A percentile compares a stretch with the other conserved stretches of the same genome.
Evolutionary conservation across 805 yeast species (phyloP).

Genomic region (Hanseniaspora lindneri): DNA sequence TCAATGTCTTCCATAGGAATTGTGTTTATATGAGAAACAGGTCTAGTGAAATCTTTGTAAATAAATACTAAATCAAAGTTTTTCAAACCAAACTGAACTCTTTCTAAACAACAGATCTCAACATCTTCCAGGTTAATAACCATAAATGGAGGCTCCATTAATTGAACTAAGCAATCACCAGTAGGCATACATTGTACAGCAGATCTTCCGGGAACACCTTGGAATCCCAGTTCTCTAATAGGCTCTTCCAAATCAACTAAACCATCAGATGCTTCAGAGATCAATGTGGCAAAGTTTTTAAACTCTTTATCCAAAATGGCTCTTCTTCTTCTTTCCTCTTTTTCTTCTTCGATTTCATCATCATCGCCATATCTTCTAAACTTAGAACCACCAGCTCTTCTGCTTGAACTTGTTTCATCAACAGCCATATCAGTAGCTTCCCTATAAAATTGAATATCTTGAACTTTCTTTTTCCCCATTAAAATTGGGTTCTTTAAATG

Average conservation of each 20-base stretch:
- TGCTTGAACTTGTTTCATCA: slow-evolving; percentile 84
- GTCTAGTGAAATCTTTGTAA: slow-evolving; percentile 75
- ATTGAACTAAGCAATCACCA: slow-evolving; percentile 87
- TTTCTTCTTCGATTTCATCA: slow-evolving; percentile 96
- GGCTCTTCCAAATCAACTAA: slow-evolving; percentile 82
- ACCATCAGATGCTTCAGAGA: slow-evolving; percentile 79
- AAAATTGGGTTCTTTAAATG: slow-evolving; percentile 86
- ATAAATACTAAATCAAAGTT: slow-evolving; percentile 96
- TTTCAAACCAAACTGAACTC: slow-evolving; percentile 93
- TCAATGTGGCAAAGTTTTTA: slow-evolving; percentile 75
- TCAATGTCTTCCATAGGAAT: slow-evolving; percentile 88
- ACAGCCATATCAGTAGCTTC: slow-evolving; percentile 93
- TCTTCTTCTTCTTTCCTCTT: slow-evolving; percentile 90
- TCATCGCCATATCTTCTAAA: slow-evolving; percentile 89
- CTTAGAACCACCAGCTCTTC: slow-evolving; percentile 61
- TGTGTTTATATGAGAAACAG: slow-evolving; percentile 87
- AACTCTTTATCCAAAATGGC: slow-evolving; percentile 85
- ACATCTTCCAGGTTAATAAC: slow-evolving; percentile 85
- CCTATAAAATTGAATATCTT: slow-evolving; percentile 89
- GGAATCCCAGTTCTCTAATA: slow-evolving; percentile 90
- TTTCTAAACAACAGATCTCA: slow-evolving; percentile 88
- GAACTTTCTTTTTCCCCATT: slow-evolving; percentile 90
- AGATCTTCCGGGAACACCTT: slow-evolving; percentile 93
- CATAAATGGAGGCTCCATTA: slow-evolving; percentile 87
- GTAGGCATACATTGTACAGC: slow-evolving; percentile 94